A percentile compares a stretch with the other conserved stretches of the same genome.
Evolutionary conservation across 2,329 filamentous ascomycete genomes (phyloP).

Genomic region (Botryosphaeria agaves): DNA sequence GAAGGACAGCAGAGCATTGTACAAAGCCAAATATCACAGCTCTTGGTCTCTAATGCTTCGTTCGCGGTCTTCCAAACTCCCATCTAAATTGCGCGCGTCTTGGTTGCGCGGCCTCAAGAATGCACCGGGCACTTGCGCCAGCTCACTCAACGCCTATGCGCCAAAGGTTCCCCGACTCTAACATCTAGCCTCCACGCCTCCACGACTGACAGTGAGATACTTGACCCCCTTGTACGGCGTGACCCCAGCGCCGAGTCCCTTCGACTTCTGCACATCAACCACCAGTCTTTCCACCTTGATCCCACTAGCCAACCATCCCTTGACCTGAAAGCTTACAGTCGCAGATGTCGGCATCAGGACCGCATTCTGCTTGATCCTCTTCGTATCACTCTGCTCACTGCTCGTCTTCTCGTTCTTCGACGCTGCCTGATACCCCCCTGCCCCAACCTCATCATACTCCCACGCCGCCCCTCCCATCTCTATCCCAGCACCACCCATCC

Average conservation of each 20-base stretch:
- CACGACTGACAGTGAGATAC: conserved; percentile 60
- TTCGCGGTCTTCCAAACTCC: too few relatives aligned
- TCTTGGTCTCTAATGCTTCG: too few relatives aligned
- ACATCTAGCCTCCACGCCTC: conserved; percentile 33
- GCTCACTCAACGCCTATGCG: too few relatives aligned
- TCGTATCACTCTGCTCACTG: conserved; percentile 13
- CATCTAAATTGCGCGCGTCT: too few relatives aligned
- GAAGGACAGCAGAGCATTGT: too few relatives aligned
- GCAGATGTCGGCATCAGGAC: conserved; percentile 31
- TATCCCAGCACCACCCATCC: conserved; percentile 15
- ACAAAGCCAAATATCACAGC: too few relatives aligned
- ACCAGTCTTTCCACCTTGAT: conserved; percentile 44
- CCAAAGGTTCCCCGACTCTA: too few relatives aligned
- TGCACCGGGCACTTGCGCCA: too few relatives aligned
- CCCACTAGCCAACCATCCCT: conserved; percentile 47
- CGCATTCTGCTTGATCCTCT: conserved; percentile 35
- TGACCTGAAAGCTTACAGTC: conserved; percentile 33
- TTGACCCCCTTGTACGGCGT: conserved; percentile 98
- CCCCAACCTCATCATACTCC: conserved; percentile 18
- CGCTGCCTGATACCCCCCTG: conserved; percentile 3
- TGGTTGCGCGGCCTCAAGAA: too few relatives aligned
- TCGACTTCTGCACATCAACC: conserved; percentile 60
- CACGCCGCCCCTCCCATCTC: conserved; percentile 23
- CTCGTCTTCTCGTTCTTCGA: conserved; percentile 10
- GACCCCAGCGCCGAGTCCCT: conserved; percentile 69